phyloP scores from a whole-genome alignment of 805 yeast species.

The Tetrapisispora nanseiensis region DNA sequence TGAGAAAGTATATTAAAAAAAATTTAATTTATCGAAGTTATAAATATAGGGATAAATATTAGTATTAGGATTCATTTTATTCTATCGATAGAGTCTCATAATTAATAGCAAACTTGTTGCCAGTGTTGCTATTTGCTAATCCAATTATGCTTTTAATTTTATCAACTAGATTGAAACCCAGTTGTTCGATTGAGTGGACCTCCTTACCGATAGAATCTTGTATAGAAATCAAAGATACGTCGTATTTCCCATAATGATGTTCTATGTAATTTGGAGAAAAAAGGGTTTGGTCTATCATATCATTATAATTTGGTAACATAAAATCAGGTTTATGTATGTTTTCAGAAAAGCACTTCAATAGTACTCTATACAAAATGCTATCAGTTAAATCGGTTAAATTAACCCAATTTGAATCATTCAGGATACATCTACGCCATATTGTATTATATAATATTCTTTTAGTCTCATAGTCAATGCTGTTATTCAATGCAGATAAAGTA shows the following conservation, averaged over 20 bases:
- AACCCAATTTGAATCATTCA: constrained; percentile 38
- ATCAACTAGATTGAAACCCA: constrained; percentile 16
- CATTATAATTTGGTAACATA: constrained; percentile 24
- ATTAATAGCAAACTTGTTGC: constrained; percentile 29
- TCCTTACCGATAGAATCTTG: constrained; percentile 10
- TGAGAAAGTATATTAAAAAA: too few species aligned
- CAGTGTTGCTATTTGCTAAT: constrained; percentile 31
- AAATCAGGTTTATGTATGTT: constrained; percentile 20
- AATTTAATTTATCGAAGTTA: too few species aligned
- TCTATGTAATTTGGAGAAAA: constrained; percentile 4
- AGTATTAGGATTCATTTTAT: too few species aligned
- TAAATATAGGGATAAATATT: too few species aligned
- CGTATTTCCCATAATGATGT: constrained; percentile 9
- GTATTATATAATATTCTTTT: constrained; percentile 28
- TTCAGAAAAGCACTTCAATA: constrained; percentile 30
- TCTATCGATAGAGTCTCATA: constrained; percentile 30
- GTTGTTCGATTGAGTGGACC: constrained; percentile 6
- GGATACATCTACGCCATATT: constrained; percentile 54
- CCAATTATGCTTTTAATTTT: constrained; percentile 30
- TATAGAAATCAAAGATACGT: constrained; percentile 4
- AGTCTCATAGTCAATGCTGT: constrained; percentile 23
- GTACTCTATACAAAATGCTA: constrained; percentile 39
- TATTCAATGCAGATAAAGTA: constrained; percentile 34
- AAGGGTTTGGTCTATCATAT: neutral
- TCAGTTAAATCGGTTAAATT: constrained; percentile 36